These are phyloP conservation scores for Pseudopithomyces chartarum DNA, from an alignment of 2,329 filamentous ascomycete genomes.

Conservation along the genomic window DNA sequence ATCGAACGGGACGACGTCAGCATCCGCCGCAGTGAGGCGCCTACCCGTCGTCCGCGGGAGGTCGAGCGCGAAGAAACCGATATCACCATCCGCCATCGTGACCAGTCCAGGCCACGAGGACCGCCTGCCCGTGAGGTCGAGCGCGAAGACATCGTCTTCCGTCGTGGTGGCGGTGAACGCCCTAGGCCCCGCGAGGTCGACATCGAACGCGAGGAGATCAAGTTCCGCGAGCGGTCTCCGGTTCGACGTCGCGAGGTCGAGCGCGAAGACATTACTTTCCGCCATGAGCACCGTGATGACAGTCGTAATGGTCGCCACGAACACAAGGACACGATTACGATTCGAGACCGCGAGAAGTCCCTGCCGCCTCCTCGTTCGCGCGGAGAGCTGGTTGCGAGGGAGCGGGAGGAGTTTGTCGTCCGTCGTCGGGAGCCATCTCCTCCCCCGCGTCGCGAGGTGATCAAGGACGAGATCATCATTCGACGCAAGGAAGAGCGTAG, in stretches of 20 bases:
- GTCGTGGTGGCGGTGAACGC: conserved; percentile 48
- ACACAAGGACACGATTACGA: conserved; percentile 42
- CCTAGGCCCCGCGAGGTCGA: conserved; percentile 43
- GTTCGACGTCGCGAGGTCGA: conserved; percentile 41
- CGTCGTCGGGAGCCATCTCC: conserved; percentile 45
- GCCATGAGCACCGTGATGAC: conserved; percentile 41
- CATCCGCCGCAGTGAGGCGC: conserved; percentile 43
- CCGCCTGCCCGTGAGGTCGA: conserved; percentile 39
- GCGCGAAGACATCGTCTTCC: conserved; percentile 50
- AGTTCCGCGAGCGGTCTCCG: conserved; percentile 48
- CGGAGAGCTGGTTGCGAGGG: conserved; percentile 45
- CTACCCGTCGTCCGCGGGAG: conserved; percentile 39
- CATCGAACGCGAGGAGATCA: conserved; percentile 53
- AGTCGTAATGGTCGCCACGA: conserved; percentile 47
- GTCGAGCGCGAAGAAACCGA: conserved; percentile 42
- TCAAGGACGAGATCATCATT: conserved; percentile 51
- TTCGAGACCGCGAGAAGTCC: conserved; percentile 42
- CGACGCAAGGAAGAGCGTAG: conserved; percentile 51
- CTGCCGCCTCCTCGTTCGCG: conserved; percentile 41
- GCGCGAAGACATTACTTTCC: conserved; percentile 34
- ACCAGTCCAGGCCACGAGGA: conserved; percentile 39
- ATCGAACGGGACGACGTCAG: conserved; percentile 47
- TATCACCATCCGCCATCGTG: conserved; percentile 41
- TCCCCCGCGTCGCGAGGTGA: conserved; percentile 39
- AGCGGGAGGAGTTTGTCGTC: conserved; percentile 49